Percentiles rank a stretch among this genome's conserved stretches.
Evolutionary conservation across 1,284 basidiomycete species (phyloP).

Genomic region (Apiotrichum montevideense): DNA sequence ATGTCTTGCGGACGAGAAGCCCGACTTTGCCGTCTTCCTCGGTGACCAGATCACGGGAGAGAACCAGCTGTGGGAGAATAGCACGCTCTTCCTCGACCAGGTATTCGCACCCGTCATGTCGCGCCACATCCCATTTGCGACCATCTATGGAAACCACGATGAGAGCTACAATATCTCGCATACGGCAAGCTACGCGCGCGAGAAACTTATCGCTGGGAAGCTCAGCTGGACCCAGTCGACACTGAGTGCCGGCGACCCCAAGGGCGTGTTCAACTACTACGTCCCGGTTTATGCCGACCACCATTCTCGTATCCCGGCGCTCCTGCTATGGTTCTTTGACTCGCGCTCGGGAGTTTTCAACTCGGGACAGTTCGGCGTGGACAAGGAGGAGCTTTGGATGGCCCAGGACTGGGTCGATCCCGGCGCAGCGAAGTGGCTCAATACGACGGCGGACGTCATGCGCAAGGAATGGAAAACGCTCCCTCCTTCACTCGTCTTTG

Average conservation of each 20-base stretch:
- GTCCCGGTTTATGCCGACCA: conserved; percentile 17
- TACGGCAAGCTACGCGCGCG: background rate
- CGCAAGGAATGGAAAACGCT: conserved; percentile 8
- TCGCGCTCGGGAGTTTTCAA: conserved; percentile 11
- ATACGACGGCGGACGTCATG: conserved; percentile 1
- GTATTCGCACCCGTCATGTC: conserved; percentile 12
- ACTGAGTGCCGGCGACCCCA: conserved; percentile 1
- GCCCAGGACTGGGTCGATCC: conserved; percentile 22
- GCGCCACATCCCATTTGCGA: conserved; percentile 14
- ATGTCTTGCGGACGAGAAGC: conserved; percentile 16
- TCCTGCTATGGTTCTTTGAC: conserved; percentile 26
- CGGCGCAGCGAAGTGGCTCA: conserved; percentile 8
- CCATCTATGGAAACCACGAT: conserved; percentile 23
- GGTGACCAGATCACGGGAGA: conserved; percentile 25
- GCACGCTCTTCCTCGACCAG: conserved; percentile 15
- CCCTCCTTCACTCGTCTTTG: conserved; percentile 15
- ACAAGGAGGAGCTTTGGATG: conserved; percentile 7
- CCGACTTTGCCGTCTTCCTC: conserved; percentile 20
- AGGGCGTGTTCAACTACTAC: conserved; percentile 21
- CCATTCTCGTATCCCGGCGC: conserved; percentile 4
- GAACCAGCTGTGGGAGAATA: conserved; percentile 22
- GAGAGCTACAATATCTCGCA: conserved; percentile 24
- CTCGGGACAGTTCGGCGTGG: conserved; percentile 7
- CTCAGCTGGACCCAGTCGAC: conserved; percentile 5
- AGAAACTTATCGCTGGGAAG: background rate